These are phyloP conservation scores for Pythium periplocum DNA, from an alignment of 352 stramenopile species.

Conservation along the genomic window DNA sequence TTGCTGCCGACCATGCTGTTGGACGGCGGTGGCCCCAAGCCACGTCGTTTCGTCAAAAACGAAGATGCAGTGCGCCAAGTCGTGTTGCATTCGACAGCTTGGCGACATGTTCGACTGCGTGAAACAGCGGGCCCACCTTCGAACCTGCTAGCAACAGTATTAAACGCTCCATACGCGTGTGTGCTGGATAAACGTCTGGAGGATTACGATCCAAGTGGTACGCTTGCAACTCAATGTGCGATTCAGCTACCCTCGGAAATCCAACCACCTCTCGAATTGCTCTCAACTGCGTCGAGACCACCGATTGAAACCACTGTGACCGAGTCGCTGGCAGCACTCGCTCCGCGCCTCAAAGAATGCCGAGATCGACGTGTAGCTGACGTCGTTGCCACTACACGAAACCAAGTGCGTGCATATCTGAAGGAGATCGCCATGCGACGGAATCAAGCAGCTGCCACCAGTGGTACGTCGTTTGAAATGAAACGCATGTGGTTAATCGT, in stretches of 20 bases:
- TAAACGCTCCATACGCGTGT: slow-evolving; percentile 26
- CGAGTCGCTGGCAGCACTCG: neutral
- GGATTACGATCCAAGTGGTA: slow-evolving; percentile 24
- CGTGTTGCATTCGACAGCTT: slow-evolving; percentile 56
- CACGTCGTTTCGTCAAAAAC: slow-evolving; percentile 22
- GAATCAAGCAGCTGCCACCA: too few relatives aligned
- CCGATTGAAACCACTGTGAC: neutral
- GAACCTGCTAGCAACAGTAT: slow-evolving; percentile 32
- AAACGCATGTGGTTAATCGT: too few relatives aligned
- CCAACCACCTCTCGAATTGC: neutral
- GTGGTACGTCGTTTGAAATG: too few relatives aligned
- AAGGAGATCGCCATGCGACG: slow-evolving; percentile 1
- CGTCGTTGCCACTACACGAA: slow-evolving; percentile 12
- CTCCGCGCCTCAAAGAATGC: slow-evolving; percentile 3
- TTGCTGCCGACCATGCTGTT: slow-evolving; percentile 7
- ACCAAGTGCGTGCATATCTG: slow-evolving; percentile 17
- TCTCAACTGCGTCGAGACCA: too few relatives aligned
- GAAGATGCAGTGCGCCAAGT: slow-evolving; percentile 37
- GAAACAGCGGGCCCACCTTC: slow-evolving; percentile 8
- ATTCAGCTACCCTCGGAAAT: slow-evolving; percentile 20
- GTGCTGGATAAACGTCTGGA: slow-evolving; percentile 34
- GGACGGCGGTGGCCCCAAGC: slow-evolving; percentile 11
- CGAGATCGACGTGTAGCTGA: slow-evolving; percentile 14
- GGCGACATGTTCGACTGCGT: slow-evolving; percentile 40
- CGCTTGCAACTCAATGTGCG: slow-evolving; percentile 11